Evolutionary conservation across 2,329 filamentous ascomycete species (phyloP).

Genomic region (Intubia oerlemansii): DNA sequence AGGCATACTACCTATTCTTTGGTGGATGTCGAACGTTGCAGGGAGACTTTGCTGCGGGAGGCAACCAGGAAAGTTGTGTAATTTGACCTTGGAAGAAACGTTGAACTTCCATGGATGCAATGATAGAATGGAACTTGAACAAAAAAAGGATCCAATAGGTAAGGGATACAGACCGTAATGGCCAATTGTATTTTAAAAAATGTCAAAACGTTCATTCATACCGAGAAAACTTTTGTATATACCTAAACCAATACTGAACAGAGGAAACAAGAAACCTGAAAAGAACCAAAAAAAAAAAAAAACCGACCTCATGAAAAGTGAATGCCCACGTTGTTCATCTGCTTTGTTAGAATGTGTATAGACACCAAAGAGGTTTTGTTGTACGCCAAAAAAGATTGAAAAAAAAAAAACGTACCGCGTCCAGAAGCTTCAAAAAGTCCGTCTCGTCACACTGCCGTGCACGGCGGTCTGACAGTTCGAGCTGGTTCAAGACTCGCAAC

Average conservation of each 20-base stretch:
- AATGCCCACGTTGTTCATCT: slow-evolving; percentile 6
- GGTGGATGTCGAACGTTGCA: too few species aligned
- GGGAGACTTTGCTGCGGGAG: too few species aligned
- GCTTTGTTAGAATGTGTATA: background rate
- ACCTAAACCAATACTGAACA: background rate
- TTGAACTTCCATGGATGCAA: too few species aligned
- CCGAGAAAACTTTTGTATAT: background rate
- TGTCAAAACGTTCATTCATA: background rate
- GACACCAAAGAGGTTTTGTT: slow-evolving; percentile 1
- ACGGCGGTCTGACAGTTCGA: slow-evolving; percentile 59
- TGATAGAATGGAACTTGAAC: too few species aligned
- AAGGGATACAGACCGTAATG: too few species aligned
- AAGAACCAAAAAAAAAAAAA: background rate
- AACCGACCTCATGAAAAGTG: background rate
- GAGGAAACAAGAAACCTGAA: background rate
- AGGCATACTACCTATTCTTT: too few species aligned
- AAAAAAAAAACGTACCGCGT: slow-evolving; percentile 20
- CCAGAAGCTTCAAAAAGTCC: slow-evolving; percentile 65
- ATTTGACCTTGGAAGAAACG: too few species aligned
- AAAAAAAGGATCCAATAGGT: too few species aligned
- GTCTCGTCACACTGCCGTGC: slow-evolving; percentile 79
- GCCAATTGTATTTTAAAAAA: background rate
- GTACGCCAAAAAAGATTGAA: background rate
- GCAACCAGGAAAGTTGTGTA: too few species aligned
- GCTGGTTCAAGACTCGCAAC: slow-evolving; percentile 62